These are phyloP conservation scores for Colletotrichum somersetense DNA, from an alignment of 2,329 filamentous ascomycete species.

Conservation along the genomic window DNA sequence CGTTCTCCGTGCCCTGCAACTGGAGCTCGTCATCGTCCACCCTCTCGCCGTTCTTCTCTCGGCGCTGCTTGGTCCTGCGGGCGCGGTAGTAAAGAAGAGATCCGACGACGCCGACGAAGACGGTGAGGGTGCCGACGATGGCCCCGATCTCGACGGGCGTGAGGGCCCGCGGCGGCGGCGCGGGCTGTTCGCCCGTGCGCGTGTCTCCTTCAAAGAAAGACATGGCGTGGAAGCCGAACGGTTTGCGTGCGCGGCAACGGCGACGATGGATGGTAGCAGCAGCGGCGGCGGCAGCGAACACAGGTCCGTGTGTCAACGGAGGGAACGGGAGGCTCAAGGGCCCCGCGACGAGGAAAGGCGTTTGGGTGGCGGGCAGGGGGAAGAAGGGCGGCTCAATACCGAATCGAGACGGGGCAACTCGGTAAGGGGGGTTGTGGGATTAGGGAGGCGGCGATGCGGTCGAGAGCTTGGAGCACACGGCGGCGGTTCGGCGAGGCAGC, in stretches of 20 bases:
- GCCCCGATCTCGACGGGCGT: constrained; percentile 47
- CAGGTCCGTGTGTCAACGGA: neutral
- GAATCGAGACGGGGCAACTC: neutral
- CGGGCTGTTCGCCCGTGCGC: constrained; percentile 32
- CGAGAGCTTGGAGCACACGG: neutral
- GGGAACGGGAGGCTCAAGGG: neutral
- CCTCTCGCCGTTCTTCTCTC: neutral
- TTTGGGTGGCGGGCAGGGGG: constrained; percentile 3
- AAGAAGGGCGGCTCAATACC: neutral
- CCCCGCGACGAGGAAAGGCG: constrained; percentile 1
- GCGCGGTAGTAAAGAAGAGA: constrained; percentile 45
- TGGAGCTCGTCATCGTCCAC: constrained; percentile 16
- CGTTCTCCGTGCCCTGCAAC: constrained; percentile 13
- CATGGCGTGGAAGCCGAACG: constrained; percentile 10
- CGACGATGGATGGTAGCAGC: neutral
- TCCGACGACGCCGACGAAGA: constrained; percentile 44
- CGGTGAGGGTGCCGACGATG: constrained; percentile 45
- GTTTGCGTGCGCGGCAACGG: neutral
- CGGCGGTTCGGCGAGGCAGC: constrained; percentile 1
- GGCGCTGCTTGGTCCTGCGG: constrained; percentile 33
- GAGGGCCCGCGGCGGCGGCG: constrained; percentile 41
- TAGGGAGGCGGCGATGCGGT: neutral
- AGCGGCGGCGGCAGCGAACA: neutral
- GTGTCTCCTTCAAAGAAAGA: constrained; percentile 42
- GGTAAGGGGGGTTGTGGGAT: neutral